Base-by-base conservation (phyloP, 345 rosid species). In the Acer saccharum region DNA sequence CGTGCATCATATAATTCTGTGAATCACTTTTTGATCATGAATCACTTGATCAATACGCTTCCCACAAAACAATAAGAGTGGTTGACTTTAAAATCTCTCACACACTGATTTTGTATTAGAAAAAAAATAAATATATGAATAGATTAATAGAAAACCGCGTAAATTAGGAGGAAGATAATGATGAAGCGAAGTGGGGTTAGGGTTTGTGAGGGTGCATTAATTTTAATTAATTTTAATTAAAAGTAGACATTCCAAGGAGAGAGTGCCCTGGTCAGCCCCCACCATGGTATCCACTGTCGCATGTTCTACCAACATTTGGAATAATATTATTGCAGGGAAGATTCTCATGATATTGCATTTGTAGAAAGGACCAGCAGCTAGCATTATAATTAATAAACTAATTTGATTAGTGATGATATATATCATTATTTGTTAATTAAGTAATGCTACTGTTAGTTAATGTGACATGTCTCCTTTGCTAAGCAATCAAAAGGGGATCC, bases 241-340 rank as follows among this genome's bases (percentile, higher is more conserved):
- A 69, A 73, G 10, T 73, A 70, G 84, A 84, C 88, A 80, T 81
- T 78, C 78, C 67, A 44, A 75, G 81, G 65, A 63, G 79, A 75
- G 63, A 73, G 75, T 71, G 72, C 77, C 39, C 46, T 43, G 81
- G 70, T 65, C 74, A 71, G 86, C 79, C 89, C 90, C 89, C 90
- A 83, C 89, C 75, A 73, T 1, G 83, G 85, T 68, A 71, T 69
- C 74, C 77, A 57, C 43, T 89, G 92, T 89, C 88, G 68, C 79
- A 35, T 46, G 39, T 71, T 83, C 86, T 23, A 58, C 87, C 83
- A 83, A 81, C 91, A 85, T 85, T 75, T 83, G 82, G 92, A 87
- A 87, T 86, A 85, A 73, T 83, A 83, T 84, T 79, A 85, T 83
- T 84, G 79, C 60, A 70, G 43, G 39, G 82, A 73, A 85, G 90